Evolutionary conservation across 495 filamentous ascomycete species (phyloP).

Genomic region (Jackrogersella multiformis): DNA sequence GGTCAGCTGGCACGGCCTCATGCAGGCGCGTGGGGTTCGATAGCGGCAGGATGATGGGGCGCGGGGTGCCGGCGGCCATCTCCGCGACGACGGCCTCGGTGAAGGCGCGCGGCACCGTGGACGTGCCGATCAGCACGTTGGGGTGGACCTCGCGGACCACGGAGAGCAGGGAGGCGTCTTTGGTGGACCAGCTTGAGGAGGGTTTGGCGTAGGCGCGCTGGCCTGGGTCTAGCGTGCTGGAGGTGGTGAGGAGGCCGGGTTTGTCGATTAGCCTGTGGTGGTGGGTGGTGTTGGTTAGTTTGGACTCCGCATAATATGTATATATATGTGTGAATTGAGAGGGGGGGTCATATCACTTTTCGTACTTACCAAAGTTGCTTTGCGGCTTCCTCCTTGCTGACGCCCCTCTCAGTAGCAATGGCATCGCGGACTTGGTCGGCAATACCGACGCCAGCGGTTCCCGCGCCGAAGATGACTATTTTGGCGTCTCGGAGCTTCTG

Average conservation of each 20-base stretch:
- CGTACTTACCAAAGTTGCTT: conserved; percentile 80
- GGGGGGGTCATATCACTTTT: not conserved
- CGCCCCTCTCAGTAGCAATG: conserved; percentile 72
- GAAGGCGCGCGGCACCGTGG: conserved; percentile 82
- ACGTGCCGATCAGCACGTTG: conserved; percentile 84
- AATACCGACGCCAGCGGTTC: conserved; percentile 88
- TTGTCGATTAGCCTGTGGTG: conserved; percentile 80
- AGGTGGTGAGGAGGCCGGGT: conserved; percentile 74
- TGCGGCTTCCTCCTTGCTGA: conserved; percentile 75
- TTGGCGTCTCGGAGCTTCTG: conserved; percentile 72
- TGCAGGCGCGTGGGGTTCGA: conserved; percentile 88
- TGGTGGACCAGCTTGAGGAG: conserved; percentile 69
- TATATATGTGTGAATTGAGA: not conserved
- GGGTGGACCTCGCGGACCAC: conserved; percentile 79
- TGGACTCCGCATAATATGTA: no score
- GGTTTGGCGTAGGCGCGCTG: conserved; percentile 74
- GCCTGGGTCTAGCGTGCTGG: conserved; percentile 65
- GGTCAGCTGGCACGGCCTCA: conserved; percentile 81
- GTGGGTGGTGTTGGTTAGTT: conserved; percentile 14
- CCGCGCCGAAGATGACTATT: conserved; percentile 80
- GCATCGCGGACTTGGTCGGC: conserved; percentile 85
- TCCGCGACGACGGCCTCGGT: conserved; percentile 76
- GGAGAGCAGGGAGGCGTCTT: conserved; percentile 66
- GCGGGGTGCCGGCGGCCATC: conserved; percentile 80
- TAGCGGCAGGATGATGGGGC: conserved; percentile 84